A percentile compares a stretch with the other conserved stretches of the same genome.
Evolutionary conservation across 495 filamentous ascomycete genomes (phyloP).

Genomic region (Aspergillus kassunensis): DNA sequence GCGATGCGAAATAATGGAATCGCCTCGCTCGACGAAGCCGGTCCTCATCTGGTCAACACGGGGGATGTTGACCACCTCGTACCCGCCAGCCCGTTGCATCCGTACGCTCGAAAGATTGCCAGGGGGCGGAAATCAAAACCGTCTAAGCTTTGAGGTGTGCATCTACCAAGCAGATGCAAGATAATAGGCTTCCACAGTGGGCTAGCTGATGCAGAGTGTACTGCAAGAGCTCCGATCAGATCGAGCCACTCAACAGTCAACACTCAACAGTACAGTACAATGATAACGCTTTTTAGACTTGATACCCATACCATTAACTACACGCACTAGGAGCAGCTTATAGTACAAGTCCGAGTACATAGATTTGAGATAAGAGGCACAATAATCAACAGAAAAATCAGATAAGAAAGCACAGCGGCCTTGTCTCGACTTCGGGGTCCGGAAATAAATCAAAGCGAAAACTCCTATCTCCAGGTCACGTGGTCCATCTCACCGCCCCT

Average conservation of each 20-base stretch:
- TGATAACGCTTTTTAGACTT: too few relatives aligned
- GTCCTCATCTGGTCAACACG: conserved; percentile 68
- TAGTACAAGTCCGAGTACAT: too few relatives aligned
- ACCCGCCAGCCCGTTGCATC: conserved; percentile 54
- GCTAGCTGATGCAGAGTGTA: neutral
- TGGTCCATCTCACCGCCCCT: neutral
- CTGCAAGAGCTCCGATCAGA: too few relatives aligned
- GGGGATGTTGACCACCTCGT: conserved; percentile 66
- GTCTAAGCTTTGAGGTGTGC: conserved; percentile 12
- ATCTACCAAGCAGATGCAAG: too few relatives aligned
- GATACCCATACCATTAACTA: too few relatives aligned
- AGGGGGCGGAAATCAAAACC: conserved; percentile 7
- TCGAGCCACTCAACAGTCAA: too few relatives aligned
- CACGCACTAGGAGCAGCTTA: too few relatives aligned
- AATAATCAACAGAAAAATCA: too few relatives aligned
- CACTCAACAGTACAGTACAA: too few relatives aligned
- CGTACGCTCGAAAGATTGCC: conserved; percentile 49
- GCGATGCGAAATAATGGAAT: conserved; percentile 78
- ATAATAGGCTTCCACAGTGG: neutral
- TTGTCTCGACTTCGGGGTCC: too few relatives aligned
- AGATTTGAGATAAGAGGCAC: too few relatives aligned
- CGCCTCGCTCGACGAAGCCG: conserved; percentile 63
- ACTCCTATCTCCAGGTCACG: neutral
- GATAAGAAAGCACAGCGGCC: too few relatives aligned
- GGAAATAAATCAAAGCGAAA: neutral